Conservation (phyloP, 2,329 filamentous ascomycete genomes). For the Fusarium sp. region DNA sequence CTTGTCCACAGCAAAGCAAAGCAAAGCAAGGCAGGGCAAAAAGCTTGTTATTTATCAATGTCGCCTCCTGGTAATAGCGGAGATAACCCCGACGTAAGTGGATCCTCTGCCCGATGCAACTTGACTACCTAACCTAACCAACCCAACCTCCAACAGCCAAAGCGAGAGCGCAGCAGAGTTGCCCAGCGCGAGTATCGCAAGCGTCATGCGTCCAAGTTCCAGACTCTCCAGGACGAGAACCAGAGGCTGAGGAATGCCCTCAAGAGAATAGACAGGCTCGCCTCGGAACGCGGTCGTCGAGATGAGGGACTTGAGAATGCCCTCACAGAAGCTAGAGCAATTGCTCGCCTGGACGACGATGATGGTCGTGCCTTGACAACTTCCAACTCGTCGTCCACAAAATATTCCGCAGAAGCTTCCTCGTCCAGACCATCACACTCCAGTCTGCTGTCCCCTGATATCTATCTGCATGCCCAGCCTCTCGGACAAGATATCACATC, state of each 20-base stretch:
- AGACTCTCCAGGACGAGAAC: constrained; percentile 43
- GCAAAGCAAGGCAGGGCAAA: background rate
- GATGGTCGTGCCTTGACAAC: background rate
- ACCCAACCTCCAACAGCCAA: constrained; percentile 29
- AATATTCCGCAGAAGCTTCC: background rate
- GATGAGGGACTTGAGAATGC: constrained; percentile 31
- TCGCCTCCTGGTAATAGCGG: constrained; percentile 23
- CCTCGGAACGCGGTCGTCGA: constrained; percentile 13
- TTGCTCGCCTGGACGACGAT: constrained; percentile 13
- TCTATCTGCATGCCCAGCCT: constrained; percentile 1
- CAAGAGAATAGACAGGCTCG: constrained; percentile 30
- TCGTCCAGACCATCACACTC: background rate
- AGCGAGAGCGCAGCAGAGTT: constrained; percentile 42
- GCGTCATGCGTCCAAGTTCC: constrained; percentile 42
- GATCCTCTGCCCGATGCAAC: constrained; percentile 4
- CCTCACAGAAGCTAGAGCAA: constrained; percentile 27
- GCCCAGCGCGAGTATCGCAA: constrained; percentile 46
- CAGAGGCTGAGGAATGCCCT: constrained; percentile 40
- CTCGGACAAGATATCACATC: background rate
- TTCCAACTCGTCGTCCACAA: constrained; percentile 3
- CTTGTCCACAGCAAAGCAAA: background rate
- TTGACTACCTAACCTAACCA: background rate
- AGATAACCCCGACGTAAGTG: constrained; percentile 31
- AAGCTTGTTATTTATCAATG: constrained; percentile 13
- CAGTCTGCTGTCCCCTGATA: constrained; percentile 1